These are phyloP conservation scores for Choiromyces venosus DNA, from an alignment of 495 filamentous ascomycete species.

Conservation along the genomic window DNA sequence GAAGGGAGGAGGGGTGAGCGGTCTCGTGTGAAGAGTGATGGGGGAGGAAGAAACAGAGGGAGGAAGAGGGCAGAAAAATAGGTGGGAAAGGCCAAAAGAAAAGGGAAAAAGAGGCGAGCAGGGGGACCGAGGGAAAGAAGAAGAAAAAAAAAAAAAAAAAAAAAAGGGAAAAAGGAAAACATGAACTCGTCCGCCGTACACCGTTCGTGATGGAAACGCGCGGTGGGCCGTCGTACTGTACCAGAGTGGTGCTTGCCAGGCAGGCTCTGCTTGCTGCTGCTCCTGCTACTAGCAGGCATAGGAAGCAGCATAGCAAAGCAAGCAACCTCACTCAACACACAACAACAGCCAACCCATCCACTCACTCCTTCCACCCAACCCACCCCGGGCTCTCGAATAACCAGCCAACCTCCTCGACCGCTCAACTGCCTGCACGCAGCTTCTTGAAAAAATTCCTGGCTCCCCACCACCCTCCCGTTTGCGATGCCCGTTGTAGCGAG, in stretches of 20 bases:
- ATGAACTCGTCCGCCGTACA: conserved; percentile 21
- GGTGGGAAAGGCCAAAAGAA: conserved; percentile 25
- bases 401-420: conserved; percentile 3
- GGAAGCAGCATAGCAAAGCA: too few species aligned
- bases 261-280: conserved; percentile 1
- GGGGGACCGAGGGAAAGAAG: conserved; percentile 22
- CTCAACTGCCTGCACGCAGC: background rate
- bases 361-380: conserved; percentile 9
- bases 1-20: conserved; percentile 15
- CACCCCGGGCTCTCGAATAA: background rate
- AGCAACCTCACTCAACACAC: background rate
- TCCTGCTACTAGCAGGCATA: conserved; percentile 6
- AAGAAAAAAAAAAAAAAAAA: conserved; percentile 34
- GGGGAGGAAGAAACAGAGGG: conserved; percentile 13
- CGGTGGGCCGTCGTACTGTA: background rate
- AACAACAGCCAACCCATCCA: conserved; percentile 8
- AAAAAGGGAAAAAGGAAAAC: conserved; percentile 26
- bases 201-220: conserved; percentile 32
- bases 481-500: conserved; percentile 2
- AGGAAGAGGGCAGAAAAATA: conserved; percentile 18
- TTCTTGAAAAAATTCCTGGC: background rate
- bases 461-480: conserved; percentile 3
- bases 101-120: conserved; percentile 34
- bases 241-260: background rate
- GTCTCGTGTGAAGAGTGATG: conserved; percentile 27